Evolutionary conservation across 805 yeast genomes (phyloP), one percentile per base, ranked within the genome.

Genomic region (Kodamaea jinghongensis): DNA sequence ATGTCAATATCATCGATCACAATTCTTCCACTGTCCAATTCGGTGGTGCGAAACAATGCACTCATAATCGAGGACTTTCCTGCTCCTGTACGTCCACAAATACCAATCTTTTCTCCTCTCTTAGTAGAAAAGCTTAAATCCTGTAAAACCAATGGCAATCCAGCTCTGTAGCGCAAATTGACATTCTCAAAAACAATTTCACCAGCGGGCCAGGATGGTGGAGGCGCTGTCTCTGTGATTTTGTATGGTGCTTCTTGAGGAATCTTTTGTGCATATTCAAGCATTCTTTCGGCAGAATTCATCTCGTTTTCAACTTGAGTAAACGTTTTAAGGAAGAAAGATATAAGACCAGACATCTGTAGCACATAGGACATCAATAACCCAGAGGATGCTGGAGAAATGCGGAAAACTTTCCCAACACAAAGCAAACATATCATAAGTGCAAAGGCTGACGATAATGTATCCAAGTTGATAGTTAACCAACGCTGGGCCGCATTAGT

Each of bases 61-160:
- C 79, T 71, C 80, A 81, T 79, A 34, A 81, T 77, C 3, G 85
- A 73, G 1, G 81, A 67, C 60, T 80, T 81, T 36, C 96, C 96
- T 4, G 95, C 95, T 50, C 96, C 96, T 0, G 96, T 86, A 57
- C 96, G 75, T 29, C 96, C 96, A 67, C 91, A 84, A 41, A 86
- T 81, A 35, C 95, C 96, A 49, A 86, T 74, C 52, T 83, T 86
- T 56, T 86, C 86, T 13, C 73, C 66, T 1, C 81, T 73, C 7
- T 67, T 57, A 34, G 84, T 67, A 6, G 45, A 61, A 48, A 71
- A 52, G 16, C 51, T 58, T 40, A 81, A 48, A 39, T 71, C 54
- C 40, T 71, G 75, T 52, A 81, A 63, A 4, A 79, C 86, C 28
- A 72, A 57, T 7, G 86, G 86, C 40, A 81, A 61, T 0, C 73